Evolutionary conservation across 306 rosid species (phyloP).

Genomic region (Trifolium pratense): DNA sequence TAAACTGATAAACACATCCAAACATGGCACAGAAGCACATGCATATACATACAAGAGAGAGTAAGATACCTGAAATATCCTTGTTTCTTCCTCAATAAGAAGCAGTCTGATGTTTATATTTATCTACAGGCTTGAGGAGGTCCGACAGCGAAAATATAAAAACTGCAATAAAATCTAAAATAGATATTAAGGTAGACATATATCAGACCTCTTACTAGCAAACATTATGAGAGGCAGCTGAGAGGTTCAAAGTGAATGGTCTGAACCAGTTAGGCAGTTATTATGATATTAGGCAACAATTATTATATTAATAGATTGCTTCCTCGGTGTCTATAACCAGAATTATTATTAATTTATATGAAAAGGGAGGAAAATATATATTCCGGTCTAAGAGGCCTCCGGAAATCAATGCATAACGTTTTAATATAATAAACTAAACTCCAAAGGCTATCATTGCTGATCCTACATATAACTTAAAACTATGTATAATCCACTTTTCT

Average conservation of each 20-base stretch:
- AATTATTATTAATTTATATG: constrained; percentile 20
- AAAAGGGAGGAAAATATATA: background rate
- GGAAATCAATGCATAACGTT: constrained; percentile 11
- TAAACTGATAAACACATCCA: constrained; percentile 10
- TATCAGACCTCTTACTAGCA: background rate
- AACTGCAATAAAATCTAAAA: constrained; percentile 74
- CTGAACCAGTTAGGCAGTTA: background rate
- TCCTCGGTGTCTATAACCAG: too few species aligned
- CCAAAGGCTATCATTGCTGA: constrained; percentile 28
- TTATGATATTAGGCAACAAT: too few species aligned
- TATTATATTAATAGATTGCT: too few species aligned
- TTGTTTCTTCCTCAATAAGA: constrained; percentile 42
- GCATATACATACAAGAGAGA: constrained; percentile 5
- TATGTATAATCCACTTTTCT: constrained; percentile 26
- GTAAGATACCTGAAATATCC: constrained; percentile 49
- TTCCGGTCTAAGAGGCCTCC: constrained; percentile 12
- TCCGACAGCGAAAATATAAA: constrained; percentile 51
- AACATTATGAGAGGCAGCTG: background rate
- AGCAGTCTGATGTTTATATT: constrained; percentile 31
- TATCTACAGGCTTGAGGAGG: constrained; percentile 1
- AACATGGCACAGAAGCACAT: background rate
- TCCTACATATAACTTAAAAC: constrained; percentile 23
- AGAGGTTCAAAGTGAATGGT: background rate
- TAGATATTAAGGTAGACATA: constrained; percentile 48
- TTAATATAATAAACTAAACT: constrained; percentile 22